Conservation (phyloP, 371 early-diverging fungal genomes). For the Lichtheimia hyalospora region DNA sequence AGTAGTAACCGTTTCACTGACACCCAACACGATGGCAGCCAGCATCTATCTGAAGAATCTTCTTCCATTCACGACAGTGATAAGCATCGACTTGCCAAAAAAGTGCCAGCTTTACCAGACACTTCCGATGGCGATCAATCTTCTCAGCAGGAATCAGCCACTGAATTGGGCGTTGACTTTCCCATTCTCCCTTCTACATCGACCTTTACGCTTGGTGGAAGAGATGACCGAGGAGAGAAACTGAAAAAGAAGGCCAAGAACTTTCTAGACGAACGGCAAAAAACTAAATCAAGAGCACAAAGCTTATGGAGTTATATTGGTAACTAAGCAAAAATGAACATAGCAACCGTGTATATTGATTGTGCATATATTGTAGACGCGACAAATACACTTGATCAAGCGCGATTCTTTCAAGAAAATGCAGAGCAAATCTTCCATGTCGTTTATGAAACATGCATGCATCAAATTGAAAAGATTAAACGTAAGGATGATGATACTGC, state of each 20-base stretch:
- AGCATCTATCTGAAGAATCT: not conserved
- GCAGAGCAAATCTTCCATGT: conserved; percentile 72
- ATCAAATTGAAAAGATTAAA: conserved; percentile 75
- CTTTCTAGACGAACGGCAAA: conserved; percentile 80
- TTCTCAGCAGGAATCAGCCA: conserved; percentile 5
- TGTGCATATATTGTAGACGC: conserved; percentile 49
- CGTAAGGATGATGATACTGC: conserved; percentile 34
- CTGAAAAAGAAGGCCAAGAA: conserved; percentile 70
- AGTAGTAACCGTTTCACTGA: not conserved
- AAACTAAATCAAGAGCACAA: conserved; percentile 68
- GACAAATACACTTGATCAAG: conserved; percentile 72
- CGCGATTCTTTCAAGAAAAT: conserved; percentile 79
- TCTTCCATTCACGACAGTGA: not conserved
- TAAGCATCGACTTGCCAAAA: not conserved
- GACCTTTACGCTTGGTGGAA: conserved; percentile 34
- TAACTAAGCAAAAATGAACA: conserved; percentile 16
- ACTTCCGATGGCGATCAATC: conserved; percentile 26
- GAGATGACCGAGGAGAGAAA: conserved; percentile 55
- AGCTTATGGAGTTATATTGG: conserved; percentile 75
- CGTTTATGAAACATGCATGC: conserved; percentile 65
- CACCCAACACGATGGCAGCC: not conserved
- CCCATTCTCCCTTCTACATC: conserved; percentile 44
- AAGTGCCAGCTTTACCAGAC: not conserved
- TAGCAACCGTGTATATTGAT: not conserved
- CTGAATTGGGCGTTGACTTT: conserved; percentile 20